Evolutionary conservation across 441 rosid genomes (phyloP), one percentile per base, ranked within the genome.

Genomic region (Mallotus repandus): DNA sequence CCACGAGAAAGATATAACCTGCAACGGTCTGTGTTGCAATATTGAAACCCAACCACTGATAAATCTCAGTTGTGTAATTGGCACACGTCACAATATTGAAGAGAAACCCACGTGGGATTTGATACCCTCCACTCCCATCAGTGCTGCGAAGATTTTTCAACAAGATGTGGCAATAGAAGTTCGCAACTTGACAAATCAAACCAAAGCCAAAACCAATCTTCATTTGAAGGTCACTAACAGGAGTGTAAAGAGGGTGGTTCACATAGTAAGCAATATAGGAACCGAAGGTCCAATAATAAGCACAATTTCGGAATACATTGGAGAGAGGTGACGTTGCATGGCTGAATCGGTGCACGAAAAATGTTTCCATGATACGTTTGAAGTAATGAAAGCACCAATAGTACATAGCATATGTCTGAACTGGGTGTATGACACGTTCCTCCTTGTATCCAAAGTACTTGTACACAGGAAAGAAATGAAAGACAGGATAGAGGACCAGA

Each of bases 41-140:
- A 69, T 95, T 93, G 92, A 92, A 91, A 56, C 97, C 99, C 75
- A 95, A 54, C 98, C 98, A 95, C 79, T 93, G 99, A 82, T 95
- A 95, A 65, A 93, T 93, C 83, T 95, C 99, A 0, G 98, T 95
- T 0, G 96, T 89, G 86, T 95, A 95, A 79, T 95, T 95, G 16
- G 98, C 98, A 57, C 98, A 95, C 0, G 99, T 92, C 74, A 95
- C 97, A 13, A 92, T 84, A 81, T 92, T 91, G 81, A 95, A 95
- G 76, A 95, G 86, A 88, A 95, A 95, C 13, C 98, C 99, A 2
- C 48, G 78, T 16, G 99, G 99, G 55, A 95, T 92, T 78, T 95
- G 99, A 77, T 95, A 95, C 43, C 97, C 96, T 70, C 92, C 97
- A 76, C 82, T 66, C 3, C 96, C 94, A 70, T 63, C 85, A 13